A percentile compares a stretch with the other conserved stretches of the same genome.
Conservation (phyloP, 768 basidiomycete genomes). For the Russula earlei region DNA sequence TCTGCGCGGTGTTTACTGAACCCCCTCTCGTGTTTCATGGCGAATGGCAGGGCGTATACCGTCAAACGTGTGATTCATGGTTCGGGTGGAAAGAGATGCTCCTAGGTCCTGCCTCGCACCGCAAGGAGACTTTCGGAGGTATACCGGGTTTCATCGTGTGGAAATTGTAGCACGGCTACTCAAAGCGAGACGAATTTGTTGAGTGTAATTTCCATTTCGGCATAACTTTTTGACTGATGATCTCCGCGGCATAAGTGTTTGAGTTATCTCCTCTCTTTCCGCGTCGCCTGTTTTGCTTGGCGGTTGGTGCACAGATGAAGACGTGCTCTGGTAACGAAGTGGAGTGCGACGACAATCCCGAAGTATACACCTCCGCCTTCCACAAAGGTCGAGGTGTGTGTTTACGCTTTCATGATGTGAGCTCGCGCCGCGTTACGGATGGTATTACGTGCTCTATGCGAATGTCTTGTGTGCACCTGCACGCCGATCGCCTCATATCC, state of each 20-base stretch:
- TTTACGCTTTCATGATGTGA: background rate
- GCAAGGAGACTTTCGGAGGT: background rate
- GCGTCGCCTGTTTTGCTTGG: background rate
- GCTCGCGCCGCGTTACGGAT: background rate
- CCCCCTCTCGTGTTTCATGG: background rate
- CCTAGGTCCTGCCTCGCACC: background rate
- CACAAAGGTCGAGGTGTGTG: background rate
- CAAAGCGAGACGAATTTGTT: background rate
- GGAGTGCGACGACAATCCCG: slow-evolving; percentile 3
- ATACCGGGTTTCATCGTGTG: background rate
- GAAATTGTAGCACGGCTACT: background rate
- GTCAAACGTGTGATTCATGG: background rate
- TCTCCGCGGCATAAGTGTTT: background rate
- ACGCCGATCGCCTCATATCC: background rate
- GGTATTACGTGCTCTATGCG: background rate
- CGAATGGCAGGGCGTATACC: background rate
- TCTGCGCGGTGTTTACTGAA: background rate
- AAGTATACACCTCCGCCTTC: slow-evolving; percentile 4
- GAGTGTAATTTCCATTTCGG: background rate
- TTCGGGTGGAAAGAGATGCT: too few species aligned
- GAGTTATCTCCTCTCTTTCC: background rate
- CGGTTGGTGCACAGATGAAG: background rate
- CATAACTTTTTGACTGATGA: background rate
- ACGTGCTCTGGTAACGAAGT: background rate
- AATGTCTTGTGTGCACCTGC: background rate